These are phyloP conservation scores for Xylaria sp. DNA, from an alignment of 2,329 filamentous ascomycete genomes.

Conservation along the genomic window DNA sequence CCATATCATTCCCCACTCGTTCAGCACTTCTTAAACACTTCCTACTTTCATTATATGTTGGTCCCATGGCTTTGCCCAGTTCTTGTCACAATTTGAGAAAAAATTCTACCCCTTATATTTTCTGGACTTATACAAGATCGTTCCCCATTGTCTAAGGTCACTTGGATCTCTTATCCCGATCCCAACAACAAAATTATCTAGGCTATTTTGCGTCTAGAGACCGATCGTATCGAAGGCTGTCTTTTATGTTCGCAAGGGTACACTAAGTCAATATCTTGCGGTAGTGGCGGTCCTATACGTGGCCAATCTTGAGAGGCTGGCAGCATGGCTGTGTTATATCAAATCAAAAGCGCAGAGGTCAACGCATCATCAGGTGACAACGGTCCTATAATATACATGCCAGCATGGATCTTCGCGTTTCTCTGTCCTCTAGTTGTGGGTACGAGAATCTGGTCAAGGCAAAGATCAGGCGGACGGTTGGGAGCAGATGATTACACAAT, in stretches of 20 bases:
- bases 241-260: not conserved
- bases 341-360: not conserved
- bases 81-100: not conserved
- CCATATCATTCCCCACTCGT: not conserved
- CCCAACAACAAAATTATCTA: not conserved
- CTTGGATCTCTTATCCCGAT: not conserved
- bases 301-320: too few species aligned
- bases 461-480: conserved; percentile 39
- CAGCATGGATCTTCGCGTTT: conserved; percentile 42
- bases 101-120: too few species aligned
- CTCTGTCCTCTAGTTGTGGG: conserved; percentile 44
- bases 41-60: not conserved
- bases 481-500: conserved; percentile 48
- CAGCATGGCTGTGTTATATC: conserved; percentile 3
- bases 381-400: conserved; percentile 40
- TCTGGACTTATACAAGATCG: not conserved
- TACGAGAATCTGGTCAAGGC: conserved; percentile 45
- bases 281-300: not conserved
- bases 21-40: not conserved
- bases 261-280: not conserved
- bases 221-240: not conserved
- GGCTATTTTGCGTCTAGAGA: not conserved
- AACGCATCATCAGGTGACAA: conserved; percentile 6
- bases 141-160: not conserved
- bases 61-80: not conserved